phyloP scores from a whole-genome alignment of 805 yeast genomes.

The Wickerhamiella galacta region DNA sequence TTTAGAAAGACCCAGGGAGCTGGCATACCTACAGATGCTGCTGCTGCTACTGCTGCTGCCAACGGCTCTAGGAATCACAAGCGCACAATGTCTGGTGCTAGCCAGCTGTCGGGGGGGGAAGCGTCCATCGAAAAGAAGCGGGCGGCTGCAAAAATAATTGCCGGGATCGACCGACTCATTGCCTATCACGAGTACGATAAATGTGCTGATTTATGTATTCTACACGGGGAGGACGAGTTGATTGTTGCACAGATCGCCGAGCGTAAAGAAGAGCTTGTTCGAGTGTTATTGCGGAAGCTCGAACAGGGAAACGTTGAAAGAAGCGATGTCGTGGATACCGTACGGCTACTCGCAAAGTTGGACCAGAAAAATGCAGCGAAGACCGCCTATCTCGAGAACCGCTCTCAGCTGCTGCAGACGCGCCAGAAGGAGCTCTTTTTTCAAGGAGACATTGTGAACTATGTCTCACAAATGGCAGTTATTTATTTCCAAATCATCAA shows the following conservation, averaged over 20 bases:
- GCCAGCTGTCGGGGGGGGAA: background rate
- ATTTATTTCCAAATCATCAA: slow-evolving; percentile 45
- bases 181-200: slow-evolving; percentile 40
- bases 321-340: slow-evolving; percentile 8
- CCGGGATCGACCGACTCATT: slow-evolving; percentile 50
- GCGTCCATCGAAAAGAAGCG: slow-evolving; percentile 27
- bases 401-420: slow-evolving; percentile 31
- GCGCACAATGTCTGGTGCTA: background rate
- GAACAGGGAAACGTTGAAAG: background rate
- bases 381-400: slow-evolving; percentile 31
- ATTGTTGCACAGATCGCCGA: slow-evolving; percentile 6
- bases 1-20: slow-evolving; percentile 1
- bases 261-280: slow-evolving; percentile 7
- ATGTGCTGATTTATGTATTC: slow-evolving; percentile 22
- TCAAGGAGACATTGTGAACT: slow-evolving; percentile 37
- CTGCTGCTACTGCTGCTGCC: no score
- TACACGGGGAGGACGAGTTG: slow-evolving; percentile 2
- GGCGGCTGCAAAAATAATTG: slow-evolving; percentile 41
- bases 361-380: slow-evolving; percentile 34
- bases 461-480: slow-evolving; percentile 44
- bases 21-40: no score
- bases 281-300: slow-evolving; percentile 6
- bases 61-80: background rate
- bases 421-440: slow-evolving; percentile 35
- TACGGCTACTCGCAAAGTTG: slow-evolving; percentile 26